Conservation (phyloP, 2,329 filamentous ascomycete species). For the Clonostachys sp. region DNA sequence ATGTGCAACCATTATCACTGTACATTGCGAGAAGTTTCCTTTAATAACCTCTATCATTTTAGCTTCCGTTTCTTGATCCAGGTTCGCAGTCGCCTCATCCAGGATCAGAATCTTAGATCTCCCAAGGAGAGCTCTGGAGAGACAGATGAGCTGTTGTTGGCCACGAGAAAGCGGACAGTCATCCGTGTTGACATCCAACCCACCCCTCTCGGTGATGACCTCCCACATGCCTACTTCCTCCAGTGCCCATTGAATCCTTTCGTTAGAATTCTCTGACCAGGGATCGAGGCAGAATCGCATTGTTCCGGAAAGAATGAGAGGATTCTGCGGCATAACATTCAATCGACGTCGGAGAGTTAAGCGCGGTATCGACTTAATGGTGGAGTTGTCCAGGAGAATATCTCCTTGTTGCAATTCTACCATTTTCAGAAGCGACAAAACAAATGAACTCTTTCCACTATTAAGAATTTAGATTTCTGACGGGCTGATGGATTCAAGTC, state of each 20-base stretch:
- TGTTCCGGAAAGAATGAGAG: conserved; percentile 37
- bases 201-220: conserved; percentile 16
- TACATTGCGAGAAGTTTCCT: conserved; percentile 26
- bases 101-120: conserved; percentile 25
- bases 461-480: conserved; percentile 7
- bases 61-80: conserved; percentile 7
- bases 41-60: conserved; percentile 13
- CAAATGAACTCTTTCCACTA: conserved; percentile 32
- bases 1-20: conserved; percentile 31
- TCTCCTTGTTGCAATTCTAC: conserved; percentile 21
- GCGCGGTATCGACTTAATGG: conserved; percentile 25
- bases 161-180: conserved; percentile 43
- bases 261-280: conserved; percentile 12
- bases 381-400: conserved; percentile 34
- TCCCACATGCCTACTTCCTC: conserved; percentile 15
- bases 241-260: conserved; percentile 8
- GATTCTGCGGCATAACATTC: conserved; percentile 44
- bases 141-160: conserved; percentile 46
- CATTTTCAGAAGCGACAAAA: conserved; percentile 27
- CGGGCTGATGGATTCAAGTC: no score
- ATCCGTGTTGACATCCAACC: conserved; percentile 25
- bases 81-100: conserved; percentile 21
- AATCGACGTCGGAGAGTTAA: conserved; percentile 33
- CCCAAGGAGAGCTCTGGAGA: conserved; percentile 33
- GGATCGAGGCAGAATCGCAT: conserved; percentile 32